Evolutionary conservation across 306 rosid species (phyloP).

Genomic region (Canavalia ensiformis): DNA sequence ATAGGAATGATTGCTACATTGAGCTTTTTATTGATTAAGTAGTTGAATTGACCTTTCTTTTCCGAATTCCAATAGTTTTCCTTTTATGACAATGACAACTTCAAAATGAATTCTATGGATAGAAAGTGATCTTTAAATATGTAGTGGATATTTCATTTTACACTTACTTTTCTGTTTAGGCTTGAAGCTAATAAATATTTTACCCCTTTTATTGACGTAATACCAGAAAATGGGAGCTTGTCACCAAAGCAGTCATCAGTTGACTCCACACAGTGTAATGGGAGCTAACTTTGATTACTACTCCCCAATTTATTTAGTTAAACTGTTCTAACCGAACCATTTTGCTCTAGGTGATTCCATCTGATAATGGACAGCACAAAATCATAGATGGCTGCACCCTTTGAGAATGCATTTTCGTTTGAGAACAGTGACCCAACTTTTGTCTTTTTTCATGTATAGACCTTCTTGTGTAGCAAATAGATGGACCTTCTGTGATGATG

Average conservation of each 20-base stretch:
- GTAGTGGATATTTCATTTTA: constrained; percentile 9
- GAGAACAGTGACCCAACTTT: constrained; percentile 40
- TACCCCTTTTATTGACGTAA: constrained; percentile 26
- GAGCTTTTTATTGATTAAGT: not conserved
- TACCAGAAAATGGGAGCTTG: constrained; percentile 58
- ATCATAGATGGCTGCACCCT: constrained; percentile 45
- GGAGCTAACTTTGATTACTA: constrained; percentile 34
- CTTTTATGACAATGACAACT: not conserved
- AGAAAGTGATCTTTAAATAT: constrained; percentile 1
- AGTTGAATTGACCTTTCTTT: constrained; percentile 3
- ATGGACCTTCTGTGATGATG: constrained; percentile 40
- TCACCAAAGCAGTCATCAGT: constrained; percentile 58
- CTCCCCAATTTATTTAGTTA: not conserved
- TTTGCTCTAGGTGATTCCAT: constrained; percentile 68
- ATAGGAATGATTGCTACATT: not conserved
- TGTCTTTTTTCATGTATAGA: constrained; percentile 39
- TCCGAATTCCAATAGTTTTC: not conserved
- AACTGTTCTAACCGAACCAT: constrained; percentile 39
- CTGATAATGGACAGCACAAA: constrained; percentile 44
- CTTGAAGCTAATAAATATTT: constrained; percentile 36
- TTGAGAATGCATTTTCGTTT: constrained; percentile 54
- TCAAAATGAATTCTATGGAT: constrained; percentile 10
- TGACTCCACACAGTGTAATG: constrained; percentile 73
- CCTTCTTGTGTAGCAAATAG: constrained; percentile 45
- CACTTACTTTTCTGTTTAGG: constrained; percentile 1